These are phyloP conservation scores for Xerocomellus intermedius DNA, from an alignment of 768 basidiomycete genomes.

Conservation along the genomic window DNA sequence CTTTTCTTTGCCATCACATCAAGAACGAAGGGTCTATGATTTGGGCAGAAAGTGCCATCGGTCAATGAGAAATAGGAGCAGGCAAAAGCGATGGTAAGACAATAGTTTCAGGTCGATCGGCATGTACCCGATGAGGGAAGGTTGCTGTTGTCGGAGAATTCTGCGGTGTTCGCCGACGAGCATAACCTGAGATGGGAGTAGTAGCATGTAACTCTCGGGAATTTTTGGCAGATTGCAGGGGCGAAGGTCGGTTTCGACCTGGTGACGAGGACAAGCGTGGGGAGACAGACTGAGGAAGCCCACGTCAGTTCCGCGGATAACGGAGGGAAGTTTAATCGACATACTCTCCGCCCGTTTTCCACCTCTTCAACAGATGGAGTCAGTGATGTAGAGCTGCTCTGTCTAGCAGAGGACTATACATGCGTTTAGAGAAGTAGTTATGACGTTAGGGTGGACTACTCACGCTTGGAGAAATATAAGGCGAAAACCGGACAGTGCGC, in stretches of 20 bases:
- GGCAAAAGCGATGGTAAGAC: slow-evolving; percentile 61
- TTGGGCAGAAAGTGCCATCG: background rate
- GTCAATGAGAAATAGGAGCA: slow-evolving; percentile 24
- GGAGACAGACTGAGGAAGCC: slow-evolving; percentile 31
- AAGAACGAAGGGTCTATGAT: too few species aligned
- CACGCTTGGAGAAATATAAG: slow-evolving; percentile 30
- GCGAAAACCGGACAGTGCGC: slow-evolving; percentile 30
- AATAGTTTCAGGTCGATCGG: slow-evolving; percentile 32
- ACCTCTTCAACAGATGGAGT: slow-evolving; percentile 20
- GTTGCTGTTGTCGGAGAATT: slow-evolving; percentile 68
- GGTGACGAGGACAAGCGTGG: slow-evolving; percentile 42
- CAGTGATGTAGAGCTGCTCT: slow-evolving; percentile 46
- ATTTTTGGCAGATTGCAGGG: slow-evolving; percentile 47
- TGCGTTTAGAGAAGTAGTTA: background rate
- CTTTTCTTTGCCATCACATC: background rate
- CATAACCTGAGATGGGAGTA: slow-evolving; percentile 77
- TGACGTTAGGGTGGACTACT: background rate
- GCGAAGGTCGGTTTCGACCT: slow-evolving; percentile 41
- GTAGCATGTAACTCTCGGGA: slow-evolving; percentile 61
- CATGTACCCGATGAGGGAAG: slow-evolving; percentile 44
- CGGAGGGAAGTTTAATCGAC: slow-evolving; percentile 30
- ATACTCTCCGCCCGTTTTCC: slow-evolving; percentile 30
- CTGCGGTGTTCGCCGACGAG: slow-evolving; percentile 76
- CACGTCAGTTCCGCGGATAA: slow-evolving; percentile 34
- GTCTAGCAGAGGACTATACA: slow-evolving; percentile 41